Percentiles rank a stretch among this genome's conserved stretches.
Conservation (phyloP, 495 filamentous ascomycete genomes). For the Amorphotheca resinae region DNA sequence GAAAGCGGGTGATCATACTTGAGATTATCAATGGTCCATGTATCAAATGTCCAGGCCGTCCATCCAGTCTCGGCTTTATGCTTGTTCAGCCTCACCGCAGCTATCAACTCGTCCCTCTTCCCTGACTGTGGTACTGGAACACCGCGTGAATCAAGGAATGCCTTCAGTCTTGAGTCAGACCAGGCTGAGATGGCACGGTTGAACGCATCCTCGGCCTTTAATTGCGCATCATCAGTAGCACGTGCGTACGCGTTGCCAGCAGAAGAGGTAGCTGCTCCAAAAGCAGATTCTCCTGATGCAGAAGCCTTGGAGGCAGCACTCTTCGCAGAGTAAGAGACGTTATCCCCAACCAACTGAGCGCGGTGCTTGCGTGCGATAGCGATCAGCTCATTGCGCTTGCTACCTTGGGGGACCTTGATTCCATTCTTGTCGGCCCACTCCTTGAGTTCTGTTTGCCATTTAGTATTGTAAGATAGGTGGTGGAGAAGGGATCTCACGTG, state of each 20-base stretch:
- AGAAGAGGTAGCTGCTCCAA: slow-evolving; percentile 70
- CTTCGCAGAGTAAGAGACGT: slow-evolving; percentile 26
- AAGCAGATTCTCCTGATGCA: slow-evolving; percentile 48
- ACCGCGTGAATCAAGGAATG: slow-evolving; percentile 54
- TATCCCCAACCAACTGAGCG: slow-evolving; percentile 57
- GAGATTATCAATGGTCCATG: slow-evolving; percentile 65
- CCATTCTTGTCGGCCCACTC: slow-evolving; percentile 64
- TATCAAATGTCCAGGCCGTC: slow-evolving; percentile 76
- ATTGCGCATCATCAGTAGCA: slow-evolving; percentile 56
- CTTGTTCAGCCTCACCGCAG: slow-evolving; percentile 55
- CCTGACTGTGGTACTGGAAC: slow-evolving; percentile 62
- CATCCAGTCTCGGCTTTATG: slow-evolving; percentile 63
- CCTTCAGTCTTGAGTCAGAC: slow-evolving; percentile 64
- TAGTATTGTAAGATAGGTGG: slow-evolving; percentile 6
- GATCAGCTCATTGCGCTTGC: slow-evolving; percentile 74
- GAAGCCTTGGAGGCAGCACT: slow-evolving; percentile 25
- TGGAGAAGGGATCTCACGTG: slow-evolving; percentile 24
- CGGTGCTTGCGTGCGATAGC: slow-evolving; percentile 88
- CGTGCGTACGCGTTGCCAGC: slow-evolving; percentile 66
- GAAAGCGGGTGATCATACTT: slow-evolving; percentile 32
- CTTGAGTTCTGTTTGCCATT: slow-evolving; percentile 41
- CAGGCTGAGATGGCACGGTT: slow-evolving; percentile 48
- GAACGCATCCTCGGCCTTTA: slow-evolving; percentile 57
- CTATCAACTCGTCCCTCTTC: slow-evolving; percentile 69
- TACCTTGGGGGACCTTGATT: slow-evolving; percentile 81